Evolutionary conservation across 2,329 filamentous ascomycete genomes (phyloP).

Genomic region (Colletotrichum musae): DNA sequence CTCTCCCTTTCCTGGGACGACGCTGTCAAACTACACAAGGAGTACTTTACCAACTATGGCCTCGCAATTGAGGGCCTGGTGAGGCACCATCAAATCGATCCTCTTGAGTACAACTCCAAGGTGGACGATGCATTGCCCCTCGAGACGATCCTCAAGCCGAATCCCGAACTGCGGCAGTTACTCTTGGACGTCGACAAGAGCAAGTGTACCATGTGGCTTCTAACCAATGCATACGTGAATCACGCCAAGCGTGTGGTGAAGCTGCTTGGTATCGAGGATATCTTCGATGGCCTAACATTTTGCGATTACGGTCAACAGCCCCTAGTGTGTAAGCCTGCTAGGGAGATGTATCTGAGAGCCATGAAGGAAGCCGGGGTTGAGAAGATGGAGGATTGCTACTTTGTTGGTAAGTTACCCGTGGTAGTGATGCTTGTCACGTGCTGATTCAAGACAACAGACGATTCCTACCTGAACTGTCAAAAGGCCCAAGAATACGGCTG

Average conservation of each 20-base stretch:
- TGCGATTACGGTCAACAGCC: slow-evolving; percentile 86
- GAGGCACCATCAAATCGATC: slow-evolving; percentile 94
- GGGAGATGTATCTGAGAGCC: slow-evolving; percentile 87
- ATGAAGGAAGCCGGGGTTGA: slow-evolving; percentile 86
- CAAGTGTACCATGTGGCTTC: slow-evolving; percentile 92
- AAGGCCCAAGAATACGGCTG: slow-evolving; percentile 86
- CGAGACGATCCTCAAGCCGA: slow-evolving; percentile 85
- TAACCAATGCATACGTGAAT: slow-evolving; percentile 95
- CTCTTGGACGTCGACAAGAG: slow-evolving; percentile 85
- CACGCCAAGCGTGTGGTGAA: slow-evolving; percentile 88
- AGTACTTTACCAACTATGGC: slow-evolving; percentile 96
- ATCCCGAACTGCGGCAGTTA: slow-evolving; percentile 80
- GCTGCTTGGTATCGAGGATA: slow-evolving; percentile 85
- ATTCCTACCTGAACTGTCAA: slow-evolving; percentile 86
- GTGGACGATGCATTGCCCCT: slow-evolving; percentile 96
- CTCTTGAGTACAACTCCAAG: slow-evolving; percentile 92
- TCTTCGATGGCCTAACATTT: slow-evolving; percentile 95
- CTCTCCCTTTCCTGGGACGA: slow-evolving; percentile 82
- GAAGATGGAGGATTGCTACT: slow-evolving; percentile 83
- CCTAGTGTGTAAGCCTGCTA: slow-evolving; percentile 89
- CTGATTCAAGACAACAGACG: slow-evolving; percentile 70
- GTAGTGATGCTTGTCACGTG: not conserved
- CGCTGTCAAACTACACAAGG: slow-evolving; percentile 86
- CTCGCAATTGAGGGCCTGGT: slow-evolving; percentile 97
- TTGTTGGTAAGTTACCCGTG: slow-evolving; percentile 82